Percentiles rank a stretch among this genome's conserved stretches.
Evolutionary conservation across 2,329 filamentous ascomycete species (phyloP).

Genomic region (Fusarium palustre): DNA sequence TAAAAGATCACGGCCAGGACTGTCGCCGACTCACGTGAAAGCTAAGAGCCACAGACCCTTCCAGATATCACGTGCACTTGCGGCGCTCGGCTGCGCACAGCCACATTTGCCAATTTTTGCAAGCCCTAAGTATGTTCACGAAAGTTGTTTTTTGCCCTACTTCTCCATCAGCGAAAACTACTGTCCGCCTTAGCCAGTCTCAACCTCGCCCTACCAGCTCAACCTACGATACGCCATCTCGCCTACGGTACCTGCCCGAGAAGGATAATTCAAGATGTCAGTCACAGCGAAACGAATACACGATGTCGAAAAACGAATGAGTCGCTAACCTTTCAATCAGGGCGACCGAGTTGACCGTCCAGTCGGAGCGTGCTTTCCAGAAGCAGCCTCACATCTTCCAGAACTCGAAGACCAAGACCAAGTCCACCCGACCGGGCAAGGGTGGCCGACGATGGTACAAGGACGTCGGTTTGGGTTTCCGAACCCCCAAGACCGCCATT

Average conservation of each 20-base stretch:
- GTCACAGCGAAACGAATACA: conserved; percentile 44
- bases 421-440: conserved; percentile 88
- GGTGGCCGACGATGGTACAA: conserved; percentile 96
- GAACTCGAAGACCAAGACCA: conserved; percentile 92
- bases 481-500: conserved; percentile 98
- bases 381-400: conserved; percentile 99
- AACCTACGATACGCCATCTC: conserved; percentile 55
- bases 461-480: conserved; percentile 99
- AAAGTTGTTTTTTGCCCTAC: conserved; percentile 51
- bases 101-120: conserved; percentile 50
- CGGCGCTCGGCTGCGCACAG: conserved; percentile 41
- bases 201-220: conserved; percentile 52
- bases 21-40: conserved; percentile 39
- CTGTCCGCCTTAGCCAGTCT: conserved; percentile 46
- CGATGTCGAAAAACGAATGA: conserved; percentile 37
- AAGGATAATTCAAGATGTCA: conserved; percentile 60
- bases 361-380: conserved; percentile 99
- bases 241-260: conserved; percentile 54
- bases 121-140: conserved; percentile 28
- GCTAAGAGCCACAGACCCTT: neutral
- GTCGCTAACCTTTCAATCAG: conserved; percentile 67
- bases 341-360: conserved; percentile 99
- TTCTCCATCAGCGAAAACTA: conserved; percentile 54
- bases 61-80: conserved; percentile 45
- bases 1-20: neutral